These are phyloP conservation scores for Penicillium psychrosexuale DNA, from an alignment of 2,329 filamentous ascomycete species.

Conservation along the genomic window DNA sequence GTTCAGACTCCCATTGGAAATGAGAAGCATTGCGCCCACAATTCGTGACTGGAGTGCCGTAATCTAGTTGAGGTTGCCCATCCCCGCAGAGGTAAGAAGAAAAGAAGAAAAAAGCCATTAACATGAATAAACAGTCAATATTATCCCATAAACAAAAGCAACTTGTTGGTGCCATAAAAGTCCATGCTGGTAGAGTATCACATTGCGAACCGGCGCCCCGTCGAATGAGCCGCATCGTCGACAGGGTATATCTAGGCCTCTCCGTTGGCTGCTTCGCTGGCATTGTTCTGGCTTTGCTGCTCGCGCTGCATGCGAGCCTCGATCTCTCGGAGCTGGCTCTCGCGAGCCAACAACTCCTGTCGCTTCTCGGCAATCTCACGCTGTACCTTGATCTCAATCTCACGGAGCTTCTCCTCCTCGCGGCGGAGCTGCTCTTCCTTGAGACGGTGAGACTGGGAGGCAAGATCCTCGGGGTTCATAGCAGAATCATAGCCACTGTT, in stretches of 20 bases:
- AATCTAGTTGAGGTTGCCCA: slow-evolving; percentile 28
- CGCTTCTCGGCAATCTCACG: slow-evolving; percentile 99
- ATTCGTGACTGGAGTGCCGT: slow-evolving; percentile 30
- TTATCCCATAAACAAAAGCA: slow-evolving; percentile 39
- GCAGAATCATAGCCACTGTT: slow-evolving; percentile 67
- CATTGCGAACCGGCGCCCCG: slow-evolving; percentile 30
- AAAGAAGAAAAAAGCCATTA: slow-evolving; percentile 37
- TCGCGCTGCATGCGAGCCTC: slow-evolving; percentile 96
- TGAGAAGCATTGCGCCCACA: slow-evolving; percentile 20
- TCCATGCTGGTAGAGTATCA: slow-evolving; percentile 38
- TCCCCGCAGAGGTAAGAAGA: slow-evolving; percentile 17
- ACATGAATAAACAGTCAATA: slow-evolving; percentile 42
- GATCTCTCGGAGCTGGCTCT: slow-evolving; percentile 98
- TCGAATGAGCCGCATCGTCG: slow-evolving; percentile 28
- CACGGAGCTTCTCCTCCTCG: slow-evolving; percentile 98
- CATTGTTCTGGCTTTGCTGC: slow-evolving; percentile 54
- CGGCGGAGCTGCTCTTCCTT: slow-evolving; percentile 99
- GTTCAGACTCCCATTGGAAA: background rate
- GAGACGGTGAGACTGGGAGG: slow-evolving; percentile 93
- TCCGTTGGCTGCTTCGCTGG: slow-evolving; percentile 34
- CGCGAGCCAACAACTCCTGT: slow-evolving; percentile 93
- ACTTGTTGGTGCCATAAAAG: slow-evolving; percentile 30
- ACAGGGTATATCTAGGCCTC: slow-evolving; percentile 37
- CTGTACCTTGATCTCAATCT: slow-evolving; percentile 99
- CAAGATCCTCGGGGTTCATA: slow-evolving; percentile 97